Percentiles rank a stretch among this genome's conserved stretches.
Conservation (phyloP, 2,329 filamentous ascomycete species). For the Neopestalotiopsis rosae region DNA sequence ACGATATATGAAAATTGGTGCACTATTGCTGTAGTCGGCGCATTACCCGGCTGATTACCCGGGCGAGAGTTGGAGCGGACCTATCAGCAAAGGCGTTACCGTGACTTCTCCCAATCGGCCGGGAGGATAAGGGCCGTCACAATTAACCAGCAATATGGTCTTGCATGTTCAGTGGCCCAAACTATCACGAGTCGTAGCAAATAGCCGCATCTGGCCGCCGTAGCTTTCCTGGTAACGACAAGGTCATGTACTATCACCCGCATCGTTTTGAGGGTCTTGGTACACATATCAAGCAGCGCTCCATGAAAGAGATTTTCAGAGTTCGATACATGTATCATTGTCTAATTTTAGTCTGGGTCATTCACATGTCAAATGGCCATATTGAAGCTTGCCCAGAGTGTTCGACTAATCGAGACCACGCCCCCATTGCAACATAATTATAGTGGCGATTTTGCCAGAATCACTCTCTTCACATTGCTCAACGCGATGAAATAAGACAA, state of each 20-base stretch:
- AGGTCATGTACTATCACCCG: background rate
- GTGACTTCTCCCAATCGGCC: conserved; percentile 21
- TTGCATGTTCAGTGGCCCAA: conserved; percentile 19
- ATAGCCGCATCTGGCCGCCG: background rate
- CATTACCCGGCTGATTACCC: conserved; percentile 39
- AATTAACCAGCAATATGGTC: conserved; percentile 18
- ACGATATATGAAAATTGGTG: conserved; percentile 32
- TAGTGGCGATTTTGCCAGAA: background rate
- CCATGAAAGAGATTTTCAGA: too few relatives aligned
- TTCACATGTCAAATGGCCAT: background rate
- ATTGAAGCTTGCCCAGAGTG: background rate
- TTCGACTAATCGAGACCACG: background rate
- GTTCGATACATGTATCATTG: too few relatives aligned
- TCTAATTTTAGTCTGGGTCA: background rate
- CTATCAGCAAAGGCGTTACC: conserved; percentile 26
- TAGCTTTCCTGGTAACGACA: background rate
- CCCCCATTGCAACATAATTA: background rate
- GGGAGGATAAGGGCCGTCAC: conserved; percentile 19
- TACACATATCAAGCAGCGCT: background rate
- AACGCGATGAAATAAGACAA: too few relatives aligned
- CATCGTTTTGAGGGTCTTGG: background rate
- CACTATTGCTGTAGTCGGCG: conserved; percentile 28
- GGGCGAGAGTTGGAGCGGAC: conserved; percentile 29
- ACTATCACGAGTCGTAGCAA: background rate
- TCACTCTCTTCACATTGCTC: too few relatives aligned